Evolutionary conservation across 352 stramenopile species (phyloP).

Genomic region (Phytophthora quininea): DNA sequence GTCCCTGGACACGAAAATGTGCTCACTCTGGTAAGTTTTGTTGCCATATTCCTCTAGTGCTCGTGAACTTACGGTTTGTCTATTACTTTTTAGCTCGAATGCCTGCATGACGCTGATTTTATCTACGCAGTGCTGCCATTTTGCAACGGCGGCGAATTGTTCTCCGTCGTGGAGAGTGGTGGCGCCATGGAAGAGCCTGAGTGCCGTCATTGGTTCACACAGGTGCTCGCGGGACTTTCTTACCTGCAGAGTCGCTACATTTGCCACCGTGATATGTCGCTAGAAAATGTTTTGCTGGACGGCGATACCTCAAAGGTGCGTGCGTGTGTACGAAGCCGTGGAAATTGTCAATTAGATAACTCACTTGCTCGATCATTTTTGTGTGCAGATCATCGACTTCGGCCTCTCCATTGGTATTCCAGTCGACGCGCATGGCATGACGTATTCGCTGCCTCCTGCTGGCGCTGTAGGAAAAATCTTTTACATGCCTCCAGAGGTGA

Average conservation of each 20-base stretch:
- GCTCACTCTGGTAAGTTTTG: constrained; percentile 67
- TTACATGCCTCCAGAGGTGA: constrained; percentile 89
- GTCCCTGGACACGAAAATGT: constrained; percentile 84
- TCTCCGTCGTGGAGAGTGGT: constrained; percentile 83
- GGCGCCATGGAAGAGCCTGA: constrained; percentile 80
- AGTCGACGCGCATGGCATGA: constrained; percentile 85
- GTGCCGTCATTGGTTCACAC: constrained; percentile 84
- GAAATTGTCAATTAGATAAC: background rate
- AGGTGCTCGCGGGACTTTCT: constrained; percentile 79
- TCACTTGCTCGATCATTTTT: constrained; percentile 12
- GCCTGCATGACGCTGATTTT: constrained; percentile 82
- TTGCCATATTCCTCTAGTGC: background rate
- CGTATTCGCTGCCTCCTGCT: constrained; percentile 80
- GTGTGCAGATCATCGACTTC: constrained; percentile 85
- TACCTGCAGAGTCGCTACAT: constrained; percentile 87
- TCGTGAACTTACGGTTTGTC: too few relatives aligned
- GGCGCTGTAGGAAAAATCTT: constrained; percentile 90
- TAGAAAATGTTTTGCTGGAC: constrained; percentile 88
- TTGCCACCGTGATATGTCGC: constrained; percentile 89
- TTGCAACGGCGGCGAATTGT: constrained; percentile 85
- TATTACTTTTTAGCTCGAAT: constrained; percentile 62
- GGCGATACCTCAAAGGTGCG: constrained; percentile 82
- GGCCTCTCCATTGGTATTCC: constrained; percentile 85
- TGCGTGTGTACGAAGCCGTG: too few relatives aligned
- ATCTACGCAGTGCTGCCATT: constrained; percentile 88